A percentile compares a stretch with the other conserved stretches of the same genome.
phyloP scores from a whole-genome alignment of 768 basidiomycete genomes.

The Fomitopsis serialis region DNA sequence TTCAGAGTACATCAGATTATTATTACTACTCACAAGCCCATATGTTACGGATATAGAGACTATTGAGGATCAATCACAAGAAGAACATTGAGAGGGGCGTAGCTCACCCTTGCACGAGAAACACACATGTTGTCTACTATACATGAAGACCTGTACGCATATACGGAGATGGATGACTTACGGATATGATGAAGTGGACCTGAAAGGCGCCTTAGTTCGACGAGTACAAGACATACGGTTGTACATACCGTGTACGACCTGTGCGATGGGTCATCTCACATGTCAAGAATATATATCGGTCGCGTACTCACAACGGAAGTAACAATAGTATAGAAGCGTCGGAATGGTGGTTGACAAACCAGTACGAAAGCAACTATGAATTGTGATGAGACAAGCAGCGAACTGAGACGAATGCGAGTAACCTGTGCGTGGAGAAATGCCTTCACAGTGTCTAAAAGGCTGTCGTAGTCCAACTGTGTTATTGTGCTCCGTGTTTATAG shows the following conservation, averaged over 20 bases:
- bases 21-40: not conserved
- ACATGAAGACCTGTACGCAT: not conserved
- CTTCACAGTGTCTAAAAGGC: not conserved
- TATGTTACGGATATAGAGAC: not conserved
- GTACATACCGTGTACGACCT: not conserved
- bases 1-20: not conserved
- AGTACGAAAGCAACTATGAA: not conserved
- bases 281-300: not conserved
- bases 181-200: conserved; percentile 1
- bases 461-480: not conserved
- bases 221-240: not conserved
- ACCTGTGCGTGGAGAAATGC: not conserved
- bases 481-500: not conserved
- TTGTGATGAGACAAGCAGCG: not conserved
- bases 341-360: not conserved
- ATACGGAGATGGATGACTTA: not conserved
- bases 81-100: not conserved
- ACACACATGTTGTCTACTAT: not conserved
- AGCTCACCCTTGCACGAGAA: not conserved
- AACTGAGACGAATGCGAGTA: not conserved
- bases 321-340: not conserved
- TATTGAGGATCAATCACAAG: not conserved
- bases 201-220: not conserved
- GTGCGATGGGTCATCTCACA: not conserved
- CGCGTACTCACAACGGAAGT: not conserved